Evolutionary conservation across 1,284 basidiomycete species (phyloP), one percentile per base, ranked within the genome.

Genomic region (Rhodotorula sp.): DNA sequence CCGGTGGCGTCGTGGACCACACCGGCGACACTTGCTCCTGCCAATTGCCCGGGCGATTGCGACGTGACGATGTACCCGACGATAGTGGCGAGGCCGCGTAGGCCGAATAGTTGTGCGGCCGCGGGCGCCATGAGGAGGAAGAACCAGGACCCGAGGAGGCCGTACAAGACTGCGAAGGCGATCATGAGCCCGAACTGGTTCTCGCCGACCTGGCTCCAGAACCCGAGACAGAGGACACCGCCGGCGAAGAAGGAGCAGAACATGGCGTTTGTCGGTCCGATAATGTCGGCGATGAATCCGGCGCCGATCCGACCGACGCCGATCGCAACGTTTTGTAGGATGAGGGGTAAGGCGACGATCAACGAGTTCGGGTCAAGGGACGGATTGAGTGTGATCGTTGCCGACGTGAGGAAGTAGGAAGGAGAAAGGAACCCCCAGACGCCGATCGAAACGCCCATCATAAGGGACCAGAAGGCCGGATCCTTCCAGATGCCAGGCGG

Each of bases 261-360:
- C 51, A 77, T 66, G 37, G 33, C 59, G 62, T 77, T 77, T 46
- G 71, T 62, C 1, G 76, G 74, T 0, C 76, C 76, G 44, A 74
- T 30, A 2, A 42, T 4, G 56, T 77, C 76, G 44, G 74, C 67
- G 6, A 74, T 24, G 14, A 60, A 54, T 2, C 76, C 76, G 1
- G 74, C 70, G 54, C 64, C 49, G 57, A 77, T 69, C 4, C 76
- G 72, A 2, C 76, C 76, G 12, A 74, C 22, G 0, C 70, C 74
- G 29, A 73, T 68, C 0, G 46, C 55, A 30, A 74, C 59, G 64
- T 75, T 75, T 26, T 60, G 59, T 3, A 76, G 60, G 59, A 77
- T 68, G 49, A 77, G 66, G 0, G 76, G 76, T 2, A 63, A 54
- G 18, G 74, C 69, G 5, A 70, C 69, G 4, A 29, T 42, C 49